These are phyloP conservation scores for Hericium coralloides DNA, from an alignment of 768 basidiomycete genomes.

Conservation along the genomic window DNA sequence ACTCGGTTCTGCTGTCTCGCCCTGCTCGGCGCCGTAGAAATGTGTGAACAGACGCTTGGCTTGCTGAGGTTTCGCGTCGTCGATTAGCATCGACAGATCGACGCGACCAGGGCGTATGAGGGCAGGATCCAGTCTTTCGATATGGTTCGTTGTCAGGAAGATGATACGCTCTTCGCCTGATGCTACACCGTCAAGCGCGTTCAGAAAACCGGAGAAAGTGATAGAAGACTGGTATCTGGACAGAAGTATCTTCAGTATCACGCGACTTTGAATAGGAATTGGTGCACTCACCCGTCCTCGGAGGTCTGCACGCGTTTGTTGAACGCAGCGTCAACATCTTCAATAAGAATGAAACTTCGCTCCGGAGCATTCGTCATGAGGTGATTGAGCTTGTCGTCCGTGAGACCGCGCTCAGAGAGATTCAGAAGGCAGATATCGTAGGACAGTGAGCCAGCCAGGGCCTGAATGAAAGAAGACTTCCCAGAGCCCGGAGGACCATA, in stretches of 20 bases:
- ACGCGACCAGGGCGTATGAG: constrained; percentile 94
- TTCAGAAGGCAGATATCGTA: constrained; percentile 97
- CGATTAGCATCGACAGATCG: constrained; percentile 75
- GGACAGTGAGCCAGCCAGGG: constrained; percentile 81
- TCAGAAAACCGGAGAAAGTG: constrained; percentile 96
- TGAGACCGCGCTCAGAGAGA: constrained; percentile 89
- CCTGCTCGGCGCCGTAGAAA: constrained; percentile 63
- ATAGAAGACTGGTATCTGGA: constrained; percentile 86
- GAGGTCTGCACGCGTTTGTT: constrained; percentile 84
- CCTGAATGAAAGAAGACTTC: constrained; percentile 98
- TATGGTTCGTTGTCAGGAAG: constrained; percentile 99
- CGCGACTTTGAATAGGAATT: background rate
- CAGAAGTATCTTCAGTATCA: constrained; percentile 5
- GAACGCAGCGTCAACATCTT: constrained; percentile 97
- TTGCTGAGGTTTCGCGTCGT: constrained; percentile 80
- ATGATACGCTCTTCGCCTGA: constrained; percentile 97
- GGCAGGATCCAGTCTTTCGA: constrained; percentile 83
- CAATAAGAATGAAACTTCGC: constrained; percentile 88
- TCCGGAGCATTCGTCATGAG: constrained; percentile 90
- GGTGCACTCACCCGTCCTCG: constrained; percentile 73
- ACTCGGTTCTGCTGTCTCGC: constrained; percentile 16
- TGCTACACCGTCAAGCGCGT: constrained; percentile 94
- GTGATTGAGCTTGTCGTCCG: constrained; percentile 94
- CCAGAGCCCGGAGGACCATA: constrained; percentile 97
- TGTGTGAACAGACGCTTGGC: constrained; percentile 67